Percentiles rank a stretch among this genome's conserved stretches.
phyloP scores from a whole-genome alignment of 768 basidiomycete genomes.

The Suillus decipiens region DNA sequence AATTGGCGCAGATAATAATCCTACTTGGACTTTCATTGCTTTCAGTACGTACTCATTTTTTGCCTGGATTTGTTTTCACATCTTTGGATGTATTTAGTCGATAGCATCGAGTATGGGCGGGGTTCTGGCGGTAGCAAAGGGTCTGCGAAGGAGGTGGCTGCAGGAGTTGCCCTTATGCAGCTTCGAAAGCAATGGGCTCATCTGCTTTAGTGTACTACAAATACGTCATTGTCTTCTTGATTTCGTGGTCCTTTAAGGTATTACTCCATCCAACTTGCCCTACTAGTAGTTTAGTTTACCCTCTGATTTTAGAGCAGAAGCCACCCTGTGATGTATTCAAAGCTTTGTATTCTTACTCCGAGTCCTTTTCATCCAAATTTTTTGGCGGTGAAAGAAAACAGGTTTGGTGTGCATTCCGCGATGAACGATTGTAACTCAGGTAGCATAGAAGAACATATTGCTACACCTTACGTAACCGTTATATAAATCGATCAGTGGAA shows the following conservation, averaged over 20 bases:
- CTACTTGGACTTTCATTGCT: slow-evolving; percentile 27
- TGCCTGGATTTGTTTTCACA: slow-evolving; percentile 8
- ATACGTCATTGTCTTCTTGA: background rate
- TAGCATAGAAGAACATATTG: no score
- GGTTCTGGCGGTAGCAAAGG: slow-evolving; percentile 29
- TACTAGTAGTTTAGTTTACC: no score
- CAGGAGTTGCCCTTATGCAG: slow-evolving; percentile 28
- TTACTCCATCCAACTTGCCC: background rate
- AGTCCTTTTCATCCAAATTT: background rate
- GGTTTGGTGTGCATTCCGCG: background rate
- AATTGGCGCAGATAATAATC: slow-evolving; percentile 25
- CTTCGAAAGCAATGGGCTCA: slow-evolving; percentile 21
- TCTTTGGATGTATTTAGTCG: slow-evolving; percentile 17
- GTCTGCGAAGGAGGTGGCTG: slow-evolving; percentile 32
- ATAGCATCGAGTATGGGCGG: slow-evolving; percentile 28
- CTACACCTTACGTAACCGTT: no score
- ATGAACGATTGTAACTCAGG: no score
- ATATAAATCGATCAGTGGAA: no score
- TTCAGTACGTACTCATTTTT: slow-evolving; percentile 22
- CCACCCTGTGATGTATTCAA: background rate
- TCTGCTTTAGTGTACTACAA: background rate
- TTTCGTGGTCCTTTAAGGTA: background rate
- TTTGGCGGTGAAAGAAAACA: background rate
- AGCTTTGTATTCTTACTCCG: background rate
- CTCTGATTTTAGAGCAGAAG: background rate